Evolutionary conservation across 1,284 basidiomycete species (phyloP).

Genomic region (Cryptococcus hybrid): DNA sequence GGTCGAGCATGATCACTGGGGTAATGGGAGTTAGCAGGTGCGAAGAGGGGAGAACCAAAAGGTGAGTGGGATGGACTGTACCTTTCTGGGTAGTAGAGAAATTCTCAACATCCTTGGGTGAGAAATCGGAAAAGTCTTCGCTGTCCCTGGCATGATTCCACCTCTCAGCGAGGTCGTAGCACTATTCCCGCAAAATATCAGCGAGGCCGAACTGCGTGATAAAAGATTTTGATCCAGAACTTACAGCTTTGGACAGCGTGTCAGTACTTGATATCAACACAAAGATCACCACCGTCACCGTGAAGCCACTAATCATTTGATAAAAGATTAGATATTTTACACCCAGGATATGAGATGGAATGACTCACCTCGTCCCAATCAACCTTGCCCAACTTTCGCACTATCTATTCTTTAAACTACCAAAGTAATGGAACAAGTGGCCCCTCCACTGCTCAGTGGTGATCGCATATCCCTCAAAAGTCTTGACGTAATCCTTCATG

Average conservation of each 20-base stretch:
- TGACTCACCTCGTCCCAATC: constrained; percentile 65
- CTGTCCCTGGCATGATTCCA: constrained; percentile 70
- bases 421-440: constrained; percentile 80
- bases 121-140: constrained; percentile 45
- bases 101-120: constrained; percentile 35
- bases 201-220: too few relatives aligned
- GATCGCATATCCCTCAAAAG: constrained; percentile 67
- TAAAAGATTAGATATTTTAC: background rate
- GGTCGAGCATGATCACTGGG: constrained; percentile 54
- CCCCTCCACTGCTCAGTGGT: constrained; percentile 84
- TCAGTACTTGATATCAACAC: constrained; percentile 75
- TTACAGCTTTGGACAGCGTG: constrained; percentile 62
- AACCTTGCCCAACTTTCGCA: constrained; percentile 67
- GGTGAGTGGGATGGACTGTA: constrained; percentile 48
- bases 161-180: constrained; percentile 63
- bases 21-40: background rate
- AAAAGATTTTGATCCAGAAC: constrained; percentile 2
- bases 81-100: constrained; percentile 58
- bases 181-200: constrained; percentile 20
- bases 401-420: constrained; percentile 58
- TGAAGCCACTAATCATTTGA: constrained; percentile 72
- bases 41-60: background rate
- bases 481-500: constrained; percentile 57
- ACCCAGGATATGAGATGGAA: too few relatives aligned
- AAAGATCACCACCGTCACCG: constrained; percentile 75